A percentile compares a stretch with the other conserved stretches of the same genome.
These are phyloP conservation scores for Cubamyces lactineus DNA, from an alignment of 768 basidiomycete species.

Conservation along the genomic window DNA sequence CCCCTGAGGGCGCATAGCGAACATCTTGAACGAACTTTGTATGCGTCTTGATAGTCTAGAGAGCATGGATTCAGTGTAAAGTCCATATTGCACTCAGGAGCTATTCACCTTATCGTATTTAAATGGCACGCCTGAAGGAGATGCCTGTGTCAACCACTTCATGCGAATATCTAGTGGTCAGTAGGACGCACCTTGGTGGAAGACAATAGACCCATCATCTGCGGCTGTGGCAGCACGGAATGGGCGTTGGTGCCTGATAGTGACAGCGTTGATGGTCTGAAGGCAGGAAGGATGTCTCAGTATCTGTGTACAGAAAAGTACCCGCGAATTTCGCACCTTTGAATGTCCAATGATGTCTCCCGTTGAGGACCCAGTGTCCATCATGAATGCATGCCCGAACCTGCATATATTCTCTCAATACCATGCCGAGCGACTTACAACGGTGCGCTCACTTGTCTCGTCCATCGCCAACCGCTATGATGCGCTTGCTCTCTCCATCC, in stretches of 20 bases:
- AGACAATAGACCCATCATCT: constrained; percentile 80
- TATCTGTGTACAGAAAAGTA: no score
- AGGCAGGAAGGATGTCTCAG: not conserved
- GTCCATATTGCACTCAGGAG: not conserved
- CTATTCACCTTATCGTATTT: constrained; percentile 77
- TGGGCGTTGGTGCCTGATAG: constrained; percentile 86
- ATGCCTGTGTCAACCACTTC: constrained; percentile 1
- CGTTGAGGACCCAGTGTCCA: constrained; percentile 80
- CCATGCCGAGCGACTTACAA: not conserved
- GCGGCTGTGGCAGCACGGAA: constrained; percentile 89
- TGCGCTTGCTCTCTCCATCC: constrained; percentile 97
- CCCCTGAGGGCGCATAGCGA: constrained; percentile 78
- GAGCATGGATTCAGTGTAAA: not conserved
- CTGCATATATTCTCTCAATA: constrained; percentile 40
- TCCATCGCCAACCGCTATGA: constrained; percentile 93
- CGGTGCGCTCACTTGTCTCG: constrained; percentile 69
- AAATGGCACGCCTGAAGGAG: constrained; percentile 70
- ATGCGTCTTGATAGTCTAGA: constrained; percentile 82
- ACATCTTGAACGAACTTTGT: constrained; percentile 93
- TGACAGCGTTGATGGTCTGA: constrained; percentile 86
- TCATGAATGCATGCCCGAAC: constrained; percentile 82
- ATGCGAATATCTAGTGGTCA: not conserved
- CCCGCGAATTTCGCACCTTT: constrained; percentile 53
- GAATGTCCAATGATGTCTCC: constrained; percentile 91
- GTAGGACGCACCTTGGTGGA: constrained; percentile 67